Percentiles rank a stretch among this genome's conserved stretches.
phyloP scores from a whole-genome alignment of 192 early-diverging fungal genomes.

The Entomortierella lignicola region DNA sequence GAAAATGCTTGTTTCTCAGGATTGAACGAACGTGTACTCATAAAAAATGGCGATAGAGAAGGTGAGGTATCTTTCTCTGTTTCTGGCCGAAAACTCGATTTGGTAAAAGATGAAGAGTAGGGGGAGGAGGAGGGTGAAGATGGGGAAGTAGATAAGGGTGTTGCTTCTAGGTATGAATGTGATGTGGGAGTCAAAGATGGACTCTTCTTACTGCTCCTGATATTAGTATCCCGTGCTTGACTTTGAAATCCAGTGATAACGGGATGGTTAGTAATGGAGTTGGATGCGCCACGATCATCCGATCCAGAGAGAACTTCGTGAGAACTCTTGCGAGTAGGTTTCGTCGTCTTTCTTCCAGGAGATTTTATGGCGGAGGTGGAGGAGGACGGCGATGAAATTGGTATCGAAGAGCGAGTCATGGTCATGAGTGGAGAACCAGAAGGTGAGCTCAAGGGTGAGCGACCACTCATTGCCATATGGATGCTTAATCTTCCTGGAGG shows the following conservation, averaged over 20 bases:
- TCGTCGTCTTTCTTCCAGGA: conserved; percentile 20
- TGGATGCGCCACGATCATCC: background rate
- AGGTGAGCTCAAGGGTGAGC: conserved; percentile 38
- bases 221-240: conserved; percentile 15
- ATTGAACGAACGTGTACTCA: conserved; percentile 37
- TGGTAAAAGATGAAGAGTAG: conserved; percentile 1
- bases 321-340: background rate
- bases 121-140: conserved; percentile 20
- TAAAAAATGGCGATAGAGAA: conserved; percentile 39
- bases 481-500: conserved; percentile 34
- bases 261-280: conserved; percentile 9
- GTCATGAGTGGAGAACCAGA: conserved; percentile 18
- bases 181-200: conserved; percentile 7
- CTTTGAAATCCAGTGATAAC: conserved; percentile 36
- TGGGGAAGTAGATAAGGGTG: conserved; percentile 21
- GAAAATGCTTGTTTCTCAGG: conserved; percentile 11
- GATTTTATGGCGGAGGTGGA: background rate
- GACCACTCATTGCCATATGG: conserved; percentile 49
- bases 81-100: conserved; percentile 6
- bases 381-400: background rate
- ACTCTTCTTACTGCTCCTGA: conserved; percentile 34
- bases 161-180: conserved; percentile 11
- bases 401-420: conserved; percentile 8
- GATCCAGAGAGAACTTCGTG: background rate
- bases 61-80: conserved; percentile 34